Evolutionary conservation across 371 early-diverging fungal species (phyloP), one percentile per base, ranked within the genome.

Genomic region (Rhizopus arrhizus): DNA sequence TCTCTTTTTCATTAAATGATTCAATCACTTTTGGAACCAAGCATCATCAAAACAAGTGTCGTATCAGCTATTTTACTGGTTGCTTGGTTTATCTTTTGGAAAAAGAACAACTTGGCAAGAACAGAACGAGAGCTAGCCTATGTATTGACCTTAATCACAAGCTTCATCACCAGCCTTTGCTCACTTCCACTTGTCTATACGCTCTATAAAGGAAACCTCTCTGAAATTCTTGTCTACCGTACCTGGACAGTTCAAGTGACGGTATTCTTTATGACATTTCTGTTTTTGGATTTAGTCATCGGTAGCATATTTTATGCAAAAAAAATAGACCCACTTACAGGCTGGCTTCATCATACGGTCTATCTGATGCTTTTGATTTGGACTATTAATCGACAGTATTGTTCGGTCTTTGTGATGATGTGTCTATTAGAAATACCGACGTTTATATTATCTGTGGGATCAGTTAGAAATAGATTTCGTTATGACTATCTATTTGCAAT

Each of bases 321-420:
- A 41, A 73, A 79, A 42, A 69, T 85, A 32, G 81, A 77, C 22
- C 49, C 76, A 2, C 69, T 85, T 13, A 83, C 83, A 35, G 83
- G 83, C 6, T 83, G 84, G 77, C 61, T 81, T 5, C 85, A 85
- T 58, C 85, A 85, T 52, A 68, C 78, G 13, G 71, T 73, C 16
- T 85, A 85, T 54, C 29, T 68, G 6, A 46, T 48, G 29, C 36
- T 64, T 7, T 50, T 77, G 2, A 52, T 59, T 10, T 77, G 72
- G 70, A 69, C 68, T 12, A 64, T 80, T 11, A 51, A 53, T 6
- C 35, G 59, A 10, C 64, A 54, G 13, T 68, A 60, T 22, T 58
- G 63, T 0, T 45, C 62, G 7, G 49, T 75, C 29, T 80, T 80
- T 56, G 58, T 70, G 22, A 61, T 71, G 56, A 70, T 75, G 67